Percentiles rank a stretch among this genome's conserved stretches.
Conservation (phyloP, 202 grass and related monocot species). For the Saccharum hybrid region DNA sequence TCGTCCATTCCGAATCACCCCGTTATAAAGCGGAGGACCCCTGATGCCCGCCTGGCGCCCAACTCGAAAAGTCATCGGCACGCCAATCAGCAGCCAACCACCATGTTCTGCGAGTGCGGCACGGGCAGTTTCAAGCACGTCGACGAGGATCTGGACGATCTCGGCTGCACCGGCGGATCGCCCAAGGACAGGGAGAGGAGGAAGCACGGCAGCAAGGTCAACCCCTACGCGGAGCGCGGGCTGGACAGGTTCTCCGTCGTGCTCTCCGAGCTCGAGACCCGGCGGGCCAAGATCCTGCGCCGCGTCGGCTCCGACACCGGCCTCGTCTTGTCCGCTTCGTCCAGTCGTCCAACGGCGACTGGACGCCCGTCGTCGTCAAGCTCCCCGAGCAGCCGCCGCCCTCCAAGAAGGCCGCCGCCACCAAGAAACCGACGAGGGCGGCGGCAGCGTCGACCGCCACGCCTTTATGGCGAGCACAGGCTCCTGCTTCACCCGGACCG, state of each 20-base stretch:
- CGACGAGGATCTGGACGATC: constrained; percentile 27
- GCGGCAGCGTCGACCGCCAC: neutral
- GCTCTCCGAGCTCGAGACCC: constrained; percentile 60
- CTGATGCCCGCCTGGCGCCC: neutral
- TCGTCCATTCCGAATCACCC: no score
- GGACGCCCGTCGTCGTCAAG: constrained; percentile 62
- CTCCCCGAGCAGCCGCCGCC: constrained; percentile 37
- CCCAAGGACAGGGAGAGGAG: constrained; percentile 33
- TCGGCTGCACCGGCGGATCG: neutral
- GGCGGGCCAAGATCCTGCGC: constrained; percentile 63
- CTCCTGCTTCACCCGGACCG: neutral
- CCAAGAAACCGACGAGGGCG: constrained; percentile 24
- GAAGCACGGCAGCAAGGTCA: constrained; percentile 49
- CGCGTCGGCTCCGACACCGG: constrained; percentile 40
- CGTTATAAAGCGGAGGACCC: neutral
- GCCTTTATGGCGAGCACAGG: neutral
- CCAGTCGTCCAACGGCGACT: constrained; percentile 53
- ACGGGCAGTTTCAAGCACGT: constrained; percentile 60
- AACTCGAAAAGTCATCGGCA: neutral
- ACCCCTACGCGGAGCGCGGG: constrained; percentile 59
- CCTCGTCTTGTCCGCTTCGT: constrained; percentile 61
- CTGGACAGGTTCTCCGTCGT: constrained; percentile 75
- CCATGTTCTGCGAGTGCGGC: constrained; percentile 63
- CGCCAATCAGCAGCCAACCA: neutral
- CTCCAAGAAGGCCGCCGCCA: neutral